A percentile compares a stretch with the other conserved stretches of the same genome.
These are phyloP conservation scores for Penicillium manginii DNA, from an alignment of 495 filamentous ascomycete species.

Conservation along the genomic window DNA sequence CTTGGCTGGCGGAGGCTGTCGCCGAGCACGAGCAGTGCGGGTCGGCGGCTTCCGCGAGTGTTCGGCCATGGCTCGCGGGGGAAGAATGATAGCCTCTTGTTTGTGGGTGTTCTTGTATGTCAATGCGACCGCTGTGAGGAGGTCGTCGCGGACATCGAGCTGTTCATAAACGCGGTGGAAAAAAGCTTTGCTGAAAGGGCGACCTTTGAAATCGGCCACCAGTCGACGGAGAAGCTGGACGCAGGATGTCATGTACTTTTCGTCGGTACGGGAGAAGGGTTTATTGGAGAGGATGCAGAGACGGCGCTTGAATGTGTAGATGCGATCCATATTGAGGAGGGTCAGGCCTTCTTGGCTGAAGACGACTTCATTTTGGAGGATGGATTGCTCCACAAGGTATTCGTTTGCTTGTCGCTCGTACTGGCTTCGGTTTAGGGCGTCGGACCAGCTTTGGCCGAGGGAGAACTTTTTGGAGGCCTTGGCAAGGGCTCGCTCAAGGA, in stretches of 20 bases:
- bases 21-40: slow-evolving; percentile 27
- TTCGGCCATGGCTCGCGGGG: slow-evolving; percentile 27
- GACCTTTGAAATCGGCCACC: slow-evolving; percentile 61
- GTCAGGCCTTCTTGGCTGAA: slow-evolving; percentile 73
- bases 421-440: slow-evolving; percentile 41
- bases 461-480: slow-evolving; percentile 50
- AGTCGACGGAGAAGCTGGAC: slow-evolving; percentile 63
- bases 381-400: slow-evolving; percentile 66
- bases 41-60: slow-evolving; percentile 28
- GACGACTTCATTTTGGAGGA: slow-evolving; percentile 68
- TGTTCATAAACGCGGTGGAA: slow-evolving; percentile 66
- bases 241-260: slow-evolving; percentile 51
- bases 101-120: slow-evolving; percentile 63
- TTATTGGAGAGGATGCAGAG: slow-evolving; percentile 58
- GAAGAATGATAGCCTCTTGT: slow-evolving; percentile 48
- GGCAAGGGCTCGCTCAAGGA: slow-evolving; percentile 44
- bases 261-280: slow-evolving; percentile 30
- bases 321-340: slow-evolving; percentile 67
- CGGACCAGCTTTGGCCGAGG: slow-evolving; percentile 48
- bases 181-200: slow-evolving; percentile 59
- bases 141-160: slow-evolving; percentile 56
- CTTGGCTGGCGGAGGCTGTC: slow-evolving; percentile 20
- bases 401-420: slow-evolving; percentile 43
- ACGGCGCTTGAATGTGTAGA: slow-evolving; percentile 73
- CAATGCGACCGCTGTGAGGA: slow-evolving; percentile 57